Conservation (phyloP, 257 asterid species). For the Petunia secreta region DNA sequence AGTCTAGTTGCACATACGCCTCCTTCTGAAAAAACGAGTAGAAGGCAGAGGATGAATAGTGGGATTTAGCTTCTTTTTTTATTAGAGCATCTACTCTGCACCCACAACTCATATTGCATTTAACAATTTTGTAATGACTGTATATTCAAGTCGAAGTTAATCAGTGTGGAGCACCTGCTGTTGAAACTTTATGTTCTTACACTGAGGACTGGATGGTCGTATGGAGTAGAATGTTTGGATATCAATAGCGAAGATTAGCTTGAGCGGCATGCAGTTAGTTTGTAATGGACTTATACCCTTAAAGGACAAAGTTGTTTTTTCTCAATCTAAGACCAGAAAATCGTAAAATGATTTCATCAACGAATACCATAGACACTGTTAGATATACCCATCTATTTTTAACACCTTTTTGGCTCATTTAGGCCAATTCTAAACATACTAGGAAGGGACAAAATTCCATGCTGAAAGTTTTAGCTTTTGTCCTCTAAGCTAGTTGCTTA, state of each 20-base stretch:
- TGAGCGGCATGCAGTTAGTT: not conserved
- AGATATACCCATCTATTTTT: not conserved
- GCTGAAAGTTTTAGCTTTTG: not conserved
- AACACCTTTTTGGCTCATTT: not conserved
- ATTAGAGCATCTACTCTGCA: too few relatives aligned
- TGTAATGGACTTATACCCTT: not conserved
- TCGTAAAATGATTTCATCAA: not conserved
- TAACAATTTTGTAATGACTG: not conserved
- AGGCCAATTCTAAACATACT: not conserved
- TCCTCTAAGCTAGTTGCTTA: slow-evolving; percentile 9
- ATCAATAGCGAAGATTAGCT: not conserved
- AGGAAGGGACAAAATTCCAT: not conserved
- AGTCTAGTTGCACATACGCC: not conserved
- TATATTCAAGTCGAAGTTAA: not conserved
- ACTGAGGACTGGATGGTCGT: not conserved
- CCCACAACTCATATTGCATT: not conserved
- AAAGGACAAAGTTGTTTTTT: not conserved
- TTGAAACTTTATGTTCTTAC: too few relatives aligned
- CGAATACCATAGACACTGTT: not conserved
- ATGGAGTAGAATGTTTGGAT: not conserved
- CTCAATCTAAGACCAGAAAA: not conserved
- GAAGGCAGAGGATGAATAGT: too few relatives aligned
- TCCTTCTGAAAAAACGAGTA: not conserved
- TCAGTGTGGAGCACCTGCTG: not conserved
- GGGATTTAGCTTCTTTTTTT: too few relatives aligned